A percentile compares a stretch with the other conserved stretches of the same genome.
Conservation (phyloP, 1,284 basidiomycete genomes). For the Boletus albobrunnescens region DNA sequence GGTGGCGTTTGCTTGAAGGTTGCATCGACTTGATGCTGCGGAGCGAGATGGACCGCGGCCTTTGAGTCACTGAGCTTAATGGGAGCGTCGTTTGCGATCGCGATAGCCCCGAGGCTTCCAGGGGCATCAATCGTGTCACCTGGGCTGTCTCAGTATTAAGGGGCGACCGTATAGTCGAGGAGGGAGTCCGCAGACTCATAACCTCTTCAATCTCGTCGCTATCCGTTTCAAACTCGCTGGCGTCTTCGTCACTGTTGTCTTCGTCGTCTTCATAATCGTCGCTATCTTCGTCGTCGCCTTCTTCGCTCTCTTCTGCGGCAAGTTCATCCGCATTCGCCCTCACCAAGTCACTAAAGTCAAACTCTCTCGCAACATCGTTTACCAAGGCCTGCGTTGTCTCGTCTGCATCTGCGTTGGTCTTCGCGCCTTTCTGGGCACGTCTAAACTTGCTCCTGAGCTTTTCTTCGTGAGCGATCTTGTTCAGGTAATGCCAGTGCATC, state of each 20-base stretch:
- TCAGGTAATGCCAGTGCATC: constrained; percentile 85
- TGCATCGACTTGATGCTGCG: constrained; percentile 43
- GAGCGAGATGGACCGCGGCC: constrained; percentile 44
- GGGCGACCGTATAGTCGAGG: constrained; percentile 2
- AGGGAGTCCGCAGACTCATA: constrained; percentile 16
- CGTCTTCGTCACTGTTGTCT: constrained; percentile 42
- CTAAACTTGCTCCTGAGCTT: constrained; percentile 81
- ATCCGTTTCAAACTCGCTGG: constrained; percentile 40
- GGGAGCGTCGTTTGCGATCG: constrained; percentile 13
- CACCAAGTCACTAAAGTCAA: constrained; percentile 77
- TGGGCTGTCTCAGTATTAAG: constrained; percentile 5
- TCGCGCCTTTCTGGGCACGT: constrained; percentile 44
- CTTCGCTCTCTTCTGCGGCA: constrained; percentile 74
- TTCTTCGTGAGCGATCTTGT: constrained; percentile 88
- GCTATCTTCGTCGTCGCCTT: constrained; percentile 39
- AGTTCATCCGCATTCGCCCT: constrained; percentile 76
- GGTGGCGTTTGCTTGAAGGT: constrained; percentile 12
- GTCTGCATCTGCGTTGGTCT: constrained; percentile 54
- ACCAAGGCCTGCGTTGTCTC: constrained; percentile 78
- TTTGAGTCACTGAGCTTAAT: constrained; percentile 13
- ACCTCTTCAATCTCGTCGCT: constrained; percentile 28
- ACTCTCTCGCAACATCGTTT: constrained; percentile 71
- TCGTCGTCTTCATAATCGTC: too few relatives aligned
- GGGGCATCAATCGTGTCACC: not conserved
- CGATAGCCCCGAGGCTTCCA: not conserved